Evolutionary conservation across 2,329 filamentous ascomycete genomes (phyloP).

Genomic region (Penicillium sumatraense): DNA sequence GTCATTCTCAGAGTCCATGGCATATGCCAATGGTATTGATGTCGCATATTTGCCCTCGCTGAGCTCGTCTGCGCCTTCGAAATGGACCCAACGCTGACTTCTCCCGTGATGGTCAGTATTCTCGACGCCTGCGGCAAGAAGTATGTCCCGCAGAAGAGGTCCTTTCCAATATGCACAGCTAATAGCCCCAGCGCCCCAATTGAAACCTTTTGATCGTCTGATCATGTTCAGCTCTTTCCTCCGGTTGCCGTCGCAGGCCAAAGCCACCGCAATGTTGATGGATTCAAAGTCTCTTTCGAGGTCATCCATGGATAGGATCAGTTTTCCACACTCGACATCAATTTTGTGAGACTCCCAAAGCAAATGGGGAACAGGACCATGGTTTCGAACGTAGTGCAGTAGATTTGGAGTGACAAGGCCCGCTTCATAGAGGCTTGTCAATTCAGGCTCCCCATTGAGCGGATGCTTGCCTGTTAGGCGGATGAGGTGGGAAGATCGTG

Average conservation of each 20-base stretch:
- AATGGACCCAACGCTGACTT: slow-evolving; percentile 34
- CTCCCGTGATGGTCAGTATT: slow-evolving; percentile 59
- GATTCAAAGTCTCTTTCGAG: slow-evolving; percentile 44
- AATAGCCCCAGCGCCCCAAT: slow-evolving; percentile 72
- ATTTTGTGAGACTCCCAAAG: background rate
- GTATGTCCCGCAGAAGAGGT: slow-evolving; percentile 71
- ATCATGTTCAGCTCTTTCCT: slow-evolving; percentile 67
- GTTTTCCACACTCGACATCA: background rate
- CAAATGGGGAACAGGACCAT: slow-evolving; percentile 21
- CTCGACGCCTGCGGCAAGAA: slow-evolving; percentile 67
- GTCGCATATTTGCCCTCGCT: slow-evolving; percentile 65
- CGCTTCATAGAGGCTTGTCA: slow-evolving; percentile 50
- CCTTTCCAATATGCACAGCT: slow-evolving; percentile 67
- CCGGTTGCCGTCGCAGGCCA: slow-evolving; percentile 57
- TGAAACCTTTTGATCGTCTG: slow-evolving; percentile 70
- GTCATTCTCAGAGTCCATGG: slow-evolving; percentile 64
- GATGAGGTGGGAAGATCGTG: slow-evolving; percentile 52
- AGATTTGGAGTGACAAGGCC: slow-evolving; percentile 29
- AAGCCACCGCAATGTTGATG: slow-evolving; percentile 54
- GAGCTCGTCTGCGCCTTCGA: slow-evolving; percentile 53
- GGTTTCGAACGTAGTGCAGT: background rate
- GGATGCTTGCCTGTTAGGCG: slow-evolving; percentile 59
- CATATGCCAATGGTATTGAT: slow-evolving; percentile 64
- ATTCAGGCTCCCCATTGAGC: slow-evolving; percentile 54
- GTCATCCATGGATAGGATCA: background rate